These are phyloP conservation scores for Xylariaceae sp. DNA, from an alignment of 2,329 filamentous ascomycete species.

Conservation along the genomic window DNA sequence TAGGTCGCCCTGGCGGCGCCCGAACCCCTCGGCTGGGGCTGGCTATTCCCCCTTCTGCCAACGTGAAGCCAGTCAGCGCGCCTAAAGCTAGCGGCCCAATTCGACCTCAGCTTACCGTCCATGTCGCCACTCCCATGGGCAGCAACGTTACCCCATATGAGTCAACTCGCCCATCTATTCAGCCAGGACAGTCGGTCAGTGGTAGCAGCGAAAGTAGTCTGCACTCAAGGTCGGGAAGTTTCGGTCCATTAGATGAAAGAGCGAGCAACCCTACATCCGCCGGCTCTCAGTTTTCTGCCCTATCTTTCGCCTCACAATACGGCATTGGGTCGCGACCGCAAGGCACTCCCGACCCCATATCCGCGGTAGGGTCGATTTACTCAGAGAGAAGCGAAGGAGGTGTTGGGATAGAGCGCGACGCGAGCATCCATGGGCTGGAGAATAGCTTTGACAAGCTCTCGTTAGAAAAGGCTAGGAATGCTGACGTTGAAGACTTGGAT, in stretches of 20 bases:
- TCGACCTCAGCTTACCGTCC: slow-evolving; percentile 66
- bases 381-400: slow-evolving; percentile 74
- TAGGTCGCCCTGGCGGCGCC: slow-evolving; percentile 58
- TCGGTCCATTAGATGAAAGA: slow-evolving; percentile 68
- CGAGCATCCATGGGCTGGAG: slow-evolving; percentile 70
- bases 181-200: slow-evolving; percentile 60
- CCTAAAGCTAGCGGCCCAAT: slow-evolving; percentile 38
- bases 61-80: slow-evolving; percentile 66
- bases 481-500: slow-evolving; percentile 92
- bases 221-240: slow-evolving; percentile 79
- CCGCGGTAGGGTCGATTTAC: slow-evolving; percentile 78
- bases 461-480: slow-evolving; percentile 71
- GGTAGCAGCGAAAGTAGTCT: slow-evolving; percentile 75
- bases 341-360: slow-evolving; percentile 76
- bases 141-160: slow-evolving; percentile 68
- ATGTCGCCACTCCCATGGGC: slow-evolving; percentile 84
- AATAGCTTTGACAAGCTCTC: slow-evolving; percentile 70
- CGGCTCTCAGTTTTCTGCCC: slow-evolving; percentile 76
- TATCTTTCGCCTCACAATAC: slow-evolving; percentile 72
- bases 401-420: slow-evolving; percentile 73
- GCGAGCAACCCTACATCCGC: slow-evolving; percentile 79
- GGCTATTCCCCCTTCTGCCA: slow-evolving; percentile 83
- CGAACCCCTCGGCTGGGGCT: slow-evolving; percentile 75
- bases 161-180: slow-evolving; percentile 49
- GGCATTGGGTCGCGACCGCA: slow-evolving; percentile 61